Percentiles rank a stretch among this genome's conserved stretches.
Evolutionary conservation across 2,329 filamentous ascomycete species (phyloP).

Genomic region (Botryotinia narcissicola): DNA sequence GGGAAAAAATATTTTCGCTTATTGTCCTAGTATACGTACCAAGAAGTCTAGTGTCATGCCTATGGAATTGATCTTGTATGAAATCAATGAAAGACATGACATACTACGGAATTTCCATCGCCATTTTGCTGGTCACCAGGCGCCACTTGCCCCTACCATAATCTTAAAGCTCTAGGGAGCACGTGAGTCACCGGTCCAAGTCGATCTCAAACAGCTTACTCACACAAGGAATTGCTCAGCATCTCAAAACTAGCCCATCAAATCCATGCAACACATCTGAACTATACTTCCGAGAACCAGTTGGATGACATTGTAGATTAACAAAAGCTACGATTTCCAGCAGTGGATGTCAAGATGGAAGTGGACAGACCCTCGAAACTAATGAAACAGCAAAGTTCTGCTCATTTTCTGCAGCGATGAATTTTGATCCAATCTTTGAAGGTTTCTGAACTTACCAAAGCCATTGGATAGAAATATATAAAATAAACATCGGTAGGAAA

Average conservation of each 20-base stretch:
- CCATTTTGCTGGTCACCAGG: too few species aligned
- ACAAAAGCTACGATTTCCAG: too few species aligned
- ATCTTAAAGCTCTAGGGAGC: not conserved
- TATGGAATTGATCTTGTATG: not conserved
- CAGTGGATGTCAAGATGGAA: too few species aligned
- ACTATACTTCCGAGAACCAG: not conserved
- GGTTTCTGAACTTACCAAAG: too few species aligned
- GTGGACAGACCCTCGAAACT: too few species aligned
- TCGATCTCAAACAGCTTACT: not conserved
- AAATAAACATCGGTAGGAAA: too few species aligned
- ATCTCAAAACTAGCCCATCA: not conserved
- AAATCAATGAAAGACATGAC: not conserved
- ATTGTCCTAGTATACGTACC: too few species aligned
- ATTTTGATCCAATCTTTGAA: too few species aligned
- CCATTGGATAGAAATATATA: too few species aligned
- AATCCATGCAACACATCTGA: not conserved
- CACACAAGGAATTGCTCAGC: not conserved
- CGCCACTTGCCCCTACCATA: not conserved
- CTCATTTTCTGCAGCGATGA: not conserved
- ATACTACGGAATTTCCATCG: fast-evolving
- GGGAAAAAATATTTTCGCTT: not conserved
- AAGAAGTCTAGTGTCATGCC: not conserved
- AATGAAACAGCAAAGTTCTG: not conserved
- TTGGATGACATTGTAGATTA: too few species aligned
- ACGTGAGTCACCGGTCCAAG: not conserved